These are phyloP conservation scores for Leccinum rimulosum DNA, from an alignment of 768 basidiomycete species.

Conservation along the genomic window DNA sequence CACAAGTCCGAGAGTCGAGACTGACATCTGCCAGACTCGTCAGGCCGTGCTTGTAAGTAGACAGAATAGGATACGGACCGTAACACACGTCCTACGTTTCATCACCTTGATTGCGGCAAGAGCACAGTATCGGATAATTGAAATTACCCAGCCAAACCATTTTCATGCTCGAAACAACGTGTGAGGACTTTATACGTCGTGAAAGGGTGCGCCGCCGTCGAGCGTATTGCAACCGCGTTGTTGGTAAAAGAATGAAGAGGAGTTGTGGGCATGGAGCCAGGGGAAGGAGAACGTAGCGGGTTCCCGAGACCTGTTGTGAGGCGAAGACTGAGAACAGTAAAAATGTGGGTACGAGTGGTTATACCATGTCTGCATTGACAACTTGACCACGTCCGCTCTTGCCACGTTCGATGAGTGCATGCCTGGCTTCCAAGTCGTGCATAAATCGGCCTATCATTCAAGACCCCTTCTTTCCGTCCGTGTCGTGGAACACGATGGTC, in stretches of 20 bases:
- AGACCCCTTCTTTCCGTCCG: slow-evolving; percentile 38
- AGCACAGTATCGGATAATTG: too few relatives aligned
- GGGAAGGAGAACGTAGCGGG: slow-evolving; percentile 75
- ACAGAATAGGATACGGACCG: too few relatives aligned
- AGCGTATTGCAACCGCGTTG: slow-evolving; percentile 58
- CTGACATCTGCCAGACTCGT: too few relatives aligned
- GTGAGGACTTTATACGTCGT: slow-evolving; percentile 75
- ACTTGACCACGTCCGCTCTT: slow-evolving; percentile 70
- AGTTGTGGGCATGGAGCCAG: slow-evolving; percentile 42
- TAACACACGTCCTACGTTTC: too few relatives aligned
- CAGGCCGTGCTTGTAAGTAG: too few relatives aligned
- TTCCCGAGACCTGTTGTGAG: slow-evolving; percentile 64
- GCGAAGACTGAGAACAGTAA: not conserved
- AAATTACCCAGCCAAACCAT: too few relatives aligned
- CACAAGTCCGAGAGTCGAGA: too few relatives aligned
- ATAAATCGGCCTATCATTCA: slow-evolving; percentile 66
- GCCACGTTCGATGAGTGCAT: slow-evolving; percentile 71
- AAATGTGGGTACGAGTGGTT: slow-evolving; percentile 1
- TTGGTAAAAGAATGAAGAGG: slow-evolving; percentile 37
- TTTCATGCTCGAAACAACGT: too few relatives aligned
- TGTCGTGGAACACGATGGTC: slow-evolving; percentile 76
- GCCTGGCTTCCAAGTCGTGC: slow-evolving; percentile 76
- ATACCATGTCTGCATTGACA: slow-evolving; percentile 74
- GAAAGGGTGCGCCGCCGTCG: slow-evolving; percentile 79
- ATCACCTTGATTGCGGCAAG: too few relatives aligned